Conservation (phyloP, 2,329 filamentous ascomycete genomes). For the Torrubiella hemipterigena region DNA sequence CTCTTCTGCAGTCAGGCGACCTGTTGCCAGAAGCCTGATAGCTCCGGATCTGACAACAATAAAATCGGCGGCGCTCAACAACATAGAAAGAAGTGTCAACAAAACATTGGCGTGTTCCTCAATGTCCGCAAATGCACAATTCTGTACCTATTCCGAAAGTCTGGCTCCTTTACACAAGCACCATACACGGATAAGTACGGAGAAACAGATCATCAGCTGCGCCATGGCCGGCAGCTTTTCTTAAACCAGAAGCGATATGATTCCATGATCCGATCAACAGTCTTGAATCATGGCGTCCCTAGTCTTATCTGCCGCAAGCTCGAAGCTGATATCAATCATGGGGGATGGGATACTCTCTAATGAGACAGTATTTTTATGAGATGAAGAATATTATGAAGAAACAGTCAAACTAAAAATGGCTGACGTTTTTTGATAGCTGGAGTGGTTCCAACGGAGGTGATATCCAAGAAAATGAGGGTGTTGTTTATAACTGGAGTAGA, state of each 20-base stretch:
- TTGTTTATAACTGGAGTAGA: conserved; percentile 1
- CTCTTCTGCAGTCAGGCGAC: conserved; percentile 91
- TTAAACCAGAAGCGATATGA: conserved; percentile 93
- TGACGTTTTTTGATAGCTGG: neutral
- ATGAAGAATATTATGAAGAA: neutral
- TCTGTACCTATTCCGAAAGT: conserved; percentile 70
- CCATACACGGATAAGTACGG: conserved; percentile 95
- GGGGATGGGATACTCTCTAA: conserved; percentile 75
- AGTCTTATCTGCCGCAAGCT: conserved; percentile 81
- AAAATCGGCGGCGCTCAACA: conserved; percentile 76
- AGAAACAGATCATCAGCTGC: conserved; percentile 83
- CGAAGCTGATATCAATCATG: conserved; percentile 93
- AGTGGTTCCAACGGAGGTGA: too few species aligned
- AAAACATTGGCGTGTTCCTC: conserved; percentile 85
- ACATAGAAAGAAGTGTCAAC: conserved; percentile 80
- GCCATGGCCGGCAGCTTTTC: conserved; percentile 79
- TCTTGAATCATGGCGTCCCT: conserved; percentile 77
- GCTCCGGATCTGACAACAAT: conserved; percentile 27
- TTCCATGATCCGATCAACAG: conserved; percentile 70
- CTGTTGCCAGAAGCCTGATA: conserved; percentile 66
- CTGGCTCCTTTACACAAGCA: conserved; percentile 75
- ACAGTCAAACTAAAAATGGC: neutral
- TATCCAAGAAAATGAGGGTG: conserved; percentile 1
- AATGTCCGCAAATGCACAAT: conserved; percentile 94
- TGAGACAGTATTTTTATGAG: conserved; percentile 1